Base-by-base conservation (phyloP, 2,329 filamentous ascomycete genomes). In the Stemphylium vesicarium region DNA sequence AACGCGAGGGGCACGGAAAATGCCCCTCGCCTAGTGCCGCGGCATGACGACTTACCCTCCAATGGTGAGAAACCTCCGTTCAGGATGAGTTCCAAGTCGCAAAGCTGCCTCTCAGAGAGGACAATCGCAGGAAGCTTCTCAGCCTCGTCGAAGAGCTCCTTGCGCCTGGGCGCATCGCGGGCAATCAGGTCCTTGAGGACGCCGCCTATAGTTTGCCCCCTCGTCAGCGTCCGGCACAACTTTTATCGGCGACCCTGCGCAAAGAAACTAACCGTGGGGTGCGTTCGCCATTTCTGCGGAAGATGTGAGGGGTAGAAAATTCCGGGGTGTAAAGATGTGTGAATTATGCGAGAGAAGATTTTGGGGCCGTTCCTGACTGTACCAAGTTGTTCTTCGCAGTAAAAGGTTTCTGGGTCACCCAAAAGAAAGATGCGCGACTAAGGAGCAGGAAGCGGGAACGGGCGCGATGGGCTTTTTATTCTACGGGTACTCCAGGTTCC, bases 31-130 rank as follows among this genome's bases (percentile, higher is more conserved):
- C 40, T 42, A 54, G 37, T 45, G 50, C 55, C 15, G 39, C 36
- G 42, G 20, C 39, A 64, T 60, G 58, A 66, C 58, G 57, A 70
- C 63, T 84, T 87, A 96, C 93, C 95, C 86, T 99, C 94, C 36
- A 99, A 86, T 56, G 95, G 95, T 63, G 93, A 97, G 83, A 99
- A 99, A 64, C 95, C 95, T 76, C 95, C 95, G 78, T 92, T 98
- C 78, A 99, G 88, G 73, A 99, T 92, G 79, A 99, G 81, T 81
- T 99, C 95, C 66, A 99, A 85, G 84, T 99, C 95, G 80, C 95
- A 99, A 44, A 99, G 88, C 80, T 99, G 95, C 72, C 95, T 88
- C 84, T 99, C 95, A 46, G 86, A 90, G 65, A 99, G 87, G 56
- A 89, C 81, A 66, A 99, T 84, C 33, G 94, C 90, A 33, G 92